Evolutionary conservation across 139 green algal genomes (phyloP).

Genomic region (Chlamydomonas incerta): DNA sequence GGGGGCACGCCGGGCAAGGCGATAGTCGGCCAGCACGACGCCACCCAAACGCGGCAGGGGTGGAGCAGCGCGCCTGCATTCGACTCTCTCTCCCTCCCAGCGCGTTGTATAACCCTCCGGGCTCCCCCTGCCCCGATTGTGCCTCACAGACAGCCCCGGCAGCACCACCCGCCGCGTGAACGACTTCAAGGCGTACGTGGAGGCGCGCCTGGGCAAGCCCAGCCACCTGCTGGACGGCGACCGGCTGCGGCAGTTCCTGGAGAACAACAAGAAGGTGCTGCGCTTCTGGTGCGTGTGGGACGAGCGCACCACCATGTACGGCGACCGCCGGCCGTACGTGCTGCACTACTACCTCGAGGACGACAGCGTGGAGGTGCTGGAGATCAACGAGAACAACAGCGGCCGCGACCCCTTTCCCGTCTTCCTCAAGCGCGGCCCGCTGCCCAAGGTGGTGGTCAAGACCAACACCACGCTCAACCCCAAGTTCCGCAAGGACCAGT

Average conservation of each 20-base stretch:
- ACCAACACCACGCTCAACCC: slow-evolving; percentile 45
- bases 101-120: too few relatives aligned
- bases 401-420: slow-evolving; percentile 88
- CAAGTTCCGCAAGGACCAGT: slow-evolving; percentile 60
- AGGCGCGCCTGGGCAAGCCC: slow-evolving; percentile 84
- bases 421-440: slow-evolving; percentile 82
- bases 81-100: not conserved
- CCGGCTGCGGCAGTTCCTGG: slow-evolving; percentile 82
- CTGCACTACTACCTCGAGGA: slow-evolving; percentile 96
- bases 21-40: too few relatives aligned
- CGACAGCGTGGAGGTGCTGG: slow-evolving; percentile 93
- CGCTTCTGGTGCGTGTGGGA: slow-evolving; percentile 88
- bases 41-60: too few relatives aligned
- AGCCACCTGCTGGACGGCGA: slow-evolving; percentile 75
- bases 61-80: too few relatives aligned
- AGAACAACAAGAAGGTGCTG: slow-evolving; percentile 71
- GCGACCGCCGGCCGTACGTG: slow-evolving; percentile 86
- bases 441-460: slow-evolving; percentile 74
- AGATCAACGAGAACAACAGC: slow-evolving; percentile 86
- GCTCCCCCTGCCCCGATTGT: not conserved
- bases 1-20: too few relatives aligned
- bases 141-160: not conserved
- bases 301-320: slow-evolving; percentile 81
- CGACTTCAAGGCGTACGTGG: slow-evolving; percentile 79
- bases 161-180: slow-evolving; percentile 55